Conservation (phyloP, 371 early-diverging fungal species). For the Mortierella sp. region DNA sequence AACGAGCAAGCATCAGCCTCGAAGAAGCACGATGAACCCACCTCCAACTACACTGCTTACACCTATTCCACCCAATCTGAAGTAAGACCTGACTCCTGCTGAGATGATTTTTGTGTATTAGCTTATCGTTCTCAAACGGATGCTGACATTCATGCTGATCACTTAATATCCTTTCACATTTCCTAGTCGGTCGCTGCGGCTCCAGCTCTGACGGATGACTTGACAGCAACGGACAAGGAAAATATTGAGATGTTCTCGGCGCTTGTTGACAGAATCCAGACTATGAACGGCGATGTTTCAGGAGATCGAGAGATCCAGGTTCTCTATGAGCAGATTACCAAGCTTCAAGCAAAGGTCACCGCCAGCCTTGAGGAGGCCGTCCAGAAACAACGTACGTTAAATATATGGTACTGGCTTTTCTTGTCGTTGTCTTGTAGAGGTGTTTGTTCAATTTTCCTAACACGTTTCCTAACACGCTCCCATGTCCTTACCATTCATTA, state of each 20-base stretch:
- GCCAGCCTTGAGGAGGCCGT: conserved; percentile 75
- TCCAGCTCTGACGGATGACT: conserved; percentile 37
- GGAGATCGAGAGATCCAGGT: conserved; percentile 77
- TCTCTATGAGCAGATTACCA: conserved; percentile 79
- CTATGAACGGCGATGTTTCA: conserved; percentile 70
- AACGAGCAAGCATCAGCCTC: conserved; percentile 17
- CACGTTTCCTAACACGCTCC: neutral
- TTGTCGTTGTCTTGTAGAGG: too few species aligned
- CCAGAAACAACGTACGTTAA: conserved; percentile 69
- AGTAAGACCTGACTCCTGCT: conserved; percentile 18
- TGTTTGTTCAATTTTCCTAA: neutral
- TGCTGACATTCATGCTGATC: neutral
- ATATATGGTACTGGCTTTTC: neutral
- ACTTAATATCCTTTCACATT: neutral
- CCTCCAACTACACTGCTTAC: conserved; percentile 37
- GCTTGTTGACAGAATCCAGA: conserved; percentile 73
- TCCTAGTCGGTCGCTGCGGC: conserved; percentile 2
- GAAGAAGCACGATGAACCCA: conserved; percentile 17
- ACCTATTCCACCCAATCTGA: conserved; percentile 29
- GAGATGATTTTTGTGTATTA: neutral
- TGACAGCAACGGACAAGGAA: conserved; percentile 75
- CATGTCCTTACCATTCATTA: conserved; percentile 21
- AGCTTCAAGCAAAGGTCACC: conserved; percentile 80
- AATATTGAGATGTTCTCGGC: conserved; percentile 79
- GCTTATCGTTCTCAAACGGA: neutral